Evolutionary conservation across 2,329 filamentous ascomycete genomes (phyloP), one percentile per base, ranked within the genome.

Genomic region (Aspergillus quadricinctus): DNA sequence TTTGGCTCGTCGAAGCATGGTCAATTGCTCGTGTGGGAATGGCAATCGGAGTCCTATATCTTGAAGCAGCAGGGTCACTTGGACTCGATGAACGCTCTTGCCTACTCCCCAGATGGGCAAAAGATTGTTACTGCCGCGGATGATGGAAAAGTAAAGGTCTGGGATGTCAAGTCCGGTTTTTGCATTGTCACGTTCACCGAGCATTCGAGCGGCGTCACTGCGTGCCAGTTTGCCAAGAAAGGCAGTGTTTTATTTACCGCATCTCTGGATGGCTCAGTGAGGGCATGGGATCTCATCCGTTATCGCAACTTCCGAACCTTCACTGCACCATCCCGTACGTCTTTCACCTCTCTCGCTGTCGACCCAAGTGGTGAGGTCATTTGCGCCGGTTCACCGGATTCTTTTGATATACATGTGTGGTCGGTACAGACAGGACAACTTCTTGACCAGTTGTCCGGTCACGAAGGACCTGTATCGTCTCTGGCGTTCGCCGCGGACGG

Each of bases 41-140:
- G 95, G 92, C 93, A 97, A 71, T 99, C 94, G 0, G 95, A 99
- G 74, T 97, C 93, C 5, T 99, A 99, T 73, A 95, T 99, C 57
- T 80, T 99, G 49, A 99, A 99, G 76, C 94, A 99, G 70, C 94
- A 97, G 74, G 94, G 93, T 0, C 94, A 99, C 75, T 92, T 96
- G 62, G 94, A 99, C 72, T 89, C 91, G 2, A 92, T 97, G 84
- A 97, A 97, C 73, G 84, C 92, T 0, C 80, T 99, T 3, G 88
- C 89, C 8, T 99, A 97, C 75, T 93, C 94, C 4, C 92, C 94
- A 0, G 93, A 97, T 67, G 93, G 94, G 4, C 90, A 96, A 68
- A 87, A 89, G 41, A 90, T 99, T 61, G 88, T 99, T 57, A 99
- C 94, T 0, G 89, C 91, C 2, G 90, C 94, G 2, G 95, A 99